Percentiles rank a stretch among this genome's conserved stretches.
phyloP scores from a whole-genome alignment of 2,329 filamentous ascomycete genomes.

The Diaporthe sp. region DNA sequence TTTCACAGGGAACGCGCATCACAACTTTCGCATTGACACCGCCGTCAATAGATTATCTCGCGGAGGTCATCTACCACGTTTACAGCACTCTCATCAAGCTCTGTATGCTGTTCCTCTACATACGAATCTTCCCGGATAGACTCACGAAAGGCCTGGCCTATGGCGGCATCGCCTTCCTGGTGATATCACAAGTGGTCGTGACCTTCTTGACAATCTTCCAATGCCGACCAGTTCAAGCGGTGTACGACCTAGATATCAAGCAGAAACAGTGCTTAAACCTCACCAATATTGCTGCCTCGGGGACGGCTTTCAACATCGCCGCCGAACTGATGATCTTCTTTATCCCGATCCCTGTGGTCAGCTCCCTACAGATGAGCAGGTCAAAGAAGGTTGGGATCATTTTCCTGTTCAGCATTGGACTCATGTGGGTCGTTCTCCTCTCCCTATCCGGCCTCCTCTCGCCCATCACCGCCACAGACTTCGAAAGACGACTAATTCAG shows the following conservation, averaged over 20 bases:
- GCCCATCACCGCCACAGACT: neutral
- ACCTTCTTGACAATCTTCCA: conserved; percentile 12
- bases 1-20: neutral
- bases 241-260: neutral
- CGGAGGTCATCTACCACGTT: conserved; percentile 9
- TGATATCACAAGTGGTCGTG: conserved; percentile 15
- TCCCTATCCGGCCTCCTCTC: no score
- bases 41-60: neutral
- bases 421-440: neutral
- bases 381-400: conserved; percentile 6
- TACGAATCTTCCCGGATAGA: neutral
- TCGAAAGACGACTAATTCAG: neutral
- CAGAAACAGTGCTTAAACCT: neutral
- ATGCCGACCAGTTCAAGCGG: neutral
- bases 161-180: neutral
- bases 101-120: conserved; percentile 16
- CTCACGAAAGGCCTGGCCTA: conserved; percentile 3
- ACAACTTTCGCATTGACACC: neutral
- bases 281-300: neutral
- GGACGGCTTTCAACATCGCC: conserved; percentile 12
- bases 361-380: conserved; percentile 3
- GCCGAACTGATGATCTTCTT: conserved; percentile 1
- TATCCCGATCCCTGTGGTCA: conserved; percentile 12
- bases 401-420: conserved; percentile 9
- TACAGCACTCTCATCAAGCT: conserved; percentile 20